Evolutionary conservation across 805 yeast genomes (phyloP).

Genomic region (Spathaspora boniae): DNA sequence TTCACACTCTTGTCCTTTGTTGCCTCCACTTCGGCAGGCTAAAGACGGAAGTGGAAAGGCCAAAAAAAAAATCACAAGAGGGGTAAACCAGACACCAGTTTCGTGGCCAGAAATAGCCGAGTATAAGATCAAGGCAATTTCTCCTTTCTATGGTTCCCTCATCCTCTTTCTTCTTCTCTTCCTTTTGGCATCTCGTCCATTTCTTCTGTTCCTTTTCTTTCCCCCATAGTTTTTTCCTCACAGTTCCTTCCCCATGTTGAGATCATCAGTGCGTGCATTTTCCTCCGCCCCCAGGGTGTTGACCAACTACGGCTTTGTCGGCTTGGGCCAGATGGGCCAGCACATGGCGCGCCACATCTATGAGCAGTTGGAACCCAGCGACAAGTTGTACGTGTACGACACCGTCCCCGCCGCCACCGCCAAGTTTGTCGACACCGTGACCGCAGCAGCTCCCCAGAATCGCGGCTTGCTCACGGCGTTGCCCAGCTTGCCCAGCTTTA

Average conservation of each 20-base stretch:
- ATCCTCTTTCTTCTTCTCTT: too few relatives aligned
- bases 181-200: too few relatives aligned
- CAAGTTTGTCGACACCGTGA: slow-evolving; percentile 21
- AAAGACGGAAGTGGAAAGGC: too few relatives aligned
- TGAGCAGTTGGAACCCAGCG: slow-evolving; percentile 33
- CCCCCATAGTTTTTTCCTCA: too few relatives aligned
- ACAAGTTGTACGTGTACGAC: slow-evolving; percentile 44
- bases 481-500: slow-evolving; percentile 22
- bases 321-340: slow-evolving; percentile 57
- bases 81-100: too few relatives aligned
- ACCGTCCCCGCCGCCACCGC: slow-evolving; percentile 26
- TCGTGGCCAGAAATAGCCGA: too few relatives aligned
- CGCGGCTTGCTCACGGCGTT: slow-evolving; percentile 16
- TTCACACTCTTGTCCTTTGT: too few relatives aligned
- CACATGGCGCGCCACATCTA: slow-evolving; percentile 52
- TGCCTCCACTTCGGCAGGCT: too few relatives aligned
- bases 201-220: too few relatives aligned
- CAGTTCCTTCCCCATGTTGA: slow-evolving; percentile 2
- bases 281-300: slow-evolving; percentile 8
- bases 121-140: too few relatives aligned
- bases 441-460: slow-evolving; percentile 17
- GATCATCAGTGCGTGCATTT: slow-evolving; percentile 10
- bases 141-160: too few relatives aligned
- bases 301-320: slow-evolving; percentile 46
- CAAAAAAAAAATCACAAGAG: too few relatives aligned